These are phyloP conservation scores for Lichtheimia hyalospora DNA, from an alignment of 371 early-diverging fungal species.

Conservation along the genomic window DNA sequence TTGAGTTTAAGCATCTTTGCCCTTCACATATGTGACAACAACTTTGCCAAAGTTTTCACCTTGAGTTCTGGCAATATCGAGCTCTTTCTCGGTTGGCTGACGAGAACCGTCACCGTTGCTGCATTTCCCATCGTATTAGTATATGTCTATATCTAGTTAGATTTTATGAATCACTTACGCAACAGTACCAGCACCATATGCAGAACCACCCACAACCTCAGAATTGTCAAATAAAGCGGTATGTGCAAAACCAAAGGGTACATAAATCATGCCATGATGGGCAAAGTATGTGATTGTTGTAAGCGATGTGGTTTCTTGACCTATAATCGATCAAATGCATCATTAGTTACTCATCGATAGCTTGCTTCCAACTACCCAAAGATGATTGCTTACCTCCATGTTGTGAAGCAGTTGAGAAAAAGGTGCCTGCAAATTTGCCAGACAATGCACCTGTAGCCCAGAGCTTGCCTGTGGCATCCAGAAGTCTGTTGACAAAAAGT, in stretches of 20 bases:
- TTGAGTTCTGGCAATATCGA: constrained; percentile 60
- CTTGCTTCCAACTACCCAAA: no score
- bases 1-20: neutral
- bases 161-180: constrained; percentile 21
- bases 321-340: no score
- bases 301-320: constrained; percentile 78
- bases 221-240: constrained; percentile 49
- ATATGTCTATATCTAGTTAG: neutral
- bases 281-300: constrained; percentile 70
- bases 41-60: constrained; percentile 25
- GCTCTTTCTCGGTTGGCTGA: constrained; percentile 61
- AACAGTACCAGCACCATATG: constrained; percentile 75
- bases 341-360: no score
- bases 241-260: constrained; percentile 69
- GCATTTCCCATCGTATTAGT: neutral
- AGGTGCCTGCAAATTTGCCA: constrained; percentile 68
- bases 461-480: constrained; percentile 72
- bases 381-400: constrained; percentile 53
- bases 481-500: constrained; percentile 13
- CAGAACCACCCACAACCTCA: constrained; percentile 66
- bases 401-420: constrained; percentile 68
- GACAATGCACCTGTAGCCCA: constrained; percentile 68
- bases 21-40: constrained; percentile 15
- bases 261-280: constrained; percentile 83
- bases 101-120: constrained; percentile 40